Evolutionary conservation across 352 stramenopile species (phyloP), one percentile per base, ranked within the genome.

Genomic region (Elongisporangium undulatum): DNA sequence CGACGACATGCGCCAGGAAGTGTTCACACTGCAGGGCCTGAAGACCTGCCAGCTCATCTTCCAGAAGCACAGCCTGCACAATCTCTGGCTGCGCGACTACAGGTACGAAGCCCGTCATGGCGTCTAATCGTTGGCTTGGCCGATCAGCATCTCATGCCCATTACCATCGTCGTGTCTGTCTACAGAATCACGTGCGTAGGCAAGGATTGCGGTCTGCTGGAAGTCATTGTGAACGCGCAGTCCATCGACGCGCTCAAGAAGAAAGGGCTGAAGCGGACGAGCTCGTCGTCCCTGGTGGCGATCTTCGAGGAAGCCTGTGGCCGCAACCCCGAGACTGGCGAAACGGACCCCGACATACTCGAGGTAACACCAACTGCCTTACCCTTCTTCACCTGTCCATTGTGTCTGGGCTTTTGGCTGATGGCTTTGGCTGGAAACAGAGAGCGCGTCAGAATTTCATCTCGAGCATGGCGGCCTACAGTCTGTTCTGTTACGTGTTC

Each of bases 181-280:
- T n/a, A n/a, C n/a, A 77, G 90, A 21, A 98, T 99, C 55, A 79
- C 98, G 51, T 96, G 91, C 39, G 97, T 95, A 39, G 87, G 89
- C 6, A 78, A 92, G 29, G 86, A 94, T 41, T 98, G 92, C 51
- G 97, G 95, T 6, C 79, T 99, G 48, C 90, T 99, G 55, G 93
- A 99, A 72, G 91, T 95, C 64, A 90, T 99, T 29, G 88, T 88
- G 20, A 95, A 99, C 75, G 87, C 95, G 8, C 90, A 98, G 67
- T 99, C 94, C 21, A 79, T 99, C 38, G 95, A 99, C 71, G 88
- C 87, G 23, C 70, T 98, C 48, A 99, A 98, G 75, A 97, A 97
- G 61, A 97, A 97, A 62, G 71, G 68, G 23, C 75, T 68, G 22
- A 65, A 64, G 51, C 58, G 69, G 22, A 62, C 49, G 21, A 63